A percentile compares a stretch with the other conserved stretches of the same genome.
These are phyloP conservation scores for Colletotrichum tropicicola DNA, from an alignment of 2,329 filamentous ascomycete species.

Conservation along the genomic window DNA sequence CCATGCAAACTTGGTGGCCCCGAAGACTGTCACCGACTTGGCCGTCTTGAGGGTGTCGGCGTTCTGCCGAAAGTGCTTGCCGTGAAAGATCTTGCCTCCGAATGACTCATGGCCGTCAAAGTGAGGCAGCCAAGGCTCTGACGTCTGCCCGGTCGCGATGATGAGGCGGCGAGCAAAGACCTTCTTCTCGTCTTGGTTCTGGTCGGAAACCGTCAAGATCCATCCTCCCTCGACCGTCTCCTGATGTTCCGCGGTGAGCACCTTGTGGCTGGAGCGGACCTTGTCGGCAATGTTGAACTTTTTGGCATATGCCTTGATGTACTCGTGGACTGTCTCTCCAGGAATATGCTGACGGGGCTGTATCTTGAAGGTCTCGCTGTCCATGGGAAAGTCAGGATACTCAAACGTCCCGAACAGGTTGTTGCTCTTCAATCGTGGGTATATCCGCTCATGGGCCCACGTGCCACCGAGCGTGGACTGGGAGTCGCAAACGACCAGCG, in stretches of 20 bases:
- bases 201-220: slow-evolving; percentile 43
- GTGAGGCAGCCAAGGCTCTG: slow-evolving; percentile 54
- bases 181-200: slow-evolving; percentile 26
- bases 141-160: slow-evolving; percentile 65
- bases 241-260: slow-evolving; percentile 53
- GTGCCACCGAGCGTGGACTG: slow-evolving; percentile 70
- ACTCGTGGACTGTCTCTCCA: slow-evolving; percentile 54
- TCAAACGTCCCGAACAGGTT: slow-evolving; percentile 79
- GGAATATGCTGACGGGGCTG: slow-evolving; percentile 56
- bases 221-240: slow-evolving; percentile 46
- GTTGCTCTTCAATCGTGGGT: slow-evolving; percentile 76
- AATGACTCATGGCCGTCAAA: slow-evolving; percentile 58
- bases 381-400: slow-evolving; percentile 78
- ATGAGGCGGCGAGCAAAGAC: slow-evolving; percentile 57
- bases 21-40: slow-evolving; percentile 64
- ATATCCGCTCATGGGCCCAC: slow-evolving; percentile 73
- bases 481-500: slow-evolving; percentile 67
- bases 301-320: slow-evolving; percentile 54
- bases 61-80: slow-evolving; percentile 52
- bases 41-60: slow-evolving; percentile 48
- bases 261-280: slow-evolving; percentile 49
- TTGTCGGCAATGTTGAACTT: slow-evolving; percentile 50
- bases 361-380: slow-evolving; percentile 58
- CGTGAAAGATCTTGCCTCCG: slow-evolving; percentile 57
- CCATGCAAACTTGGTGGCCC: slow-evolving; percentile 71